Evolutionary conservation across 805 yeast genomes (phyloP), one percentile per base, ranked within the genome.

Genomic region (Monosporozyma unispora): DNA sequence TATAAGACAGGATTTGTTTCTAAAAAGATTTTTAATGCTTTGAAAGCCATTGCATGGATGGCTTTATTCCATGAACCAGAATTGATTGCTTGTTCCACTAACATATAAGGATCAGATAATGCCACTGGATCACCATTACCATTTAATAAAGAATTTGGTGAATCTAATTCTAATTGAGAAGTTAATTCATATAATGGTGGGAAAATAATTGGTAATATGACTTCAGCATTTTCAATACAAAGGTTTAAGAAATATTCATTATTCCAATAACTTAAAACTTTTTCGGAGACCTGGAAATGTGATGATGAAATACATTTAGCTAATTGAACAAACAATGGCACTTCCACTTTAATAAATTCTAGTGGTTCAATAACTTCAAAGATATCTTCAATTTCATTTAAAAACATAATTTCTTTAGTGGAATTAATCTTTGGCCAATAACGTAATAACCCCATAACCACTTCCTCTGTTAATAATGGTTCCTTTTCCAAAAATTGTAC

Each of bases 361-460:
- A 78, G 73, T 12, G 97, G 96, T 68, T 91, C 97, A 74, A 91
- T 88, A 27, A 88, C 93, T 70, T 93, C 99, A 64, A 90, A 87
- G 3, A 93, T 90, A 65, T 93, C 99, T 68, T 93, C 99, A 55
- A 93, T 80, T 71, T 93, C 99, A 68, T 91, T 88, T 62, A 93
- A 72, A 61, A 90, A 93, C 95, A 93, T 84, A 23, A 93, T 87
- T 70, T 93, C 99, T 63, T 93, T 93, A 12, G 97, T 93, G 23
- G 95, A 82, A 62, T 88, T 88, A 46, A 87, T 82, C 67, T 93
- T 93, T 49, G 99, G 99, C 99, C 99, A 93, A 71, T 82, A 93
- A 61, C 95, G 77, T 58, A 93, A 71, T 52, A 93, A 71, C 3
- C 97, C 96, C 87, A 87, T 82, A 25, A 93, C 80, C n/a, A 93